Percentiles rank a stretch among this genome's conserved stretches.
Conservation (phyloP, 208 protist genomes). For the Trypanosoma melophagium region DNA sequence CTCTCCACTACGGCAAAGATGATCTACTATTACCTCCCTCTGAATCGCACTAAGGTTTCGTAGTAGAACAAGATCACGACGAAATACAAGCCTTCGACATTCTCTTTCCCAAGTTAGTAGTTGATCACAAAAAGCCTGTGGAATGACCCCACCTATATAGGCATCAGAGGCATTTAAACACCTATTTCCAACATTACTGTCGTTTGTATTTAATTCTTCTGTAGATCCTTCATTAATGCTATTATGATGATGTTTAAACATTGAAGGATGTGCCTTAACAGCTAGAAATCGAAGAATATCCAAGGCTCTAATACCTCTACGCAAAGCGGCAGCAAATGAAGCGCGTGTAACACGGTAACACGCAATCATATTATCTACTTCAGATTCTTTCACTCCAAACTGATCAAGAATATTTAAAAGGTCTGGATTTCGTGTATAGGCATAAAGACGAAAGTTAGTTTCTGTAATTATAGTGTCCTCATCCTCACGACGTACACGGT, state of each 20-base stretch:
- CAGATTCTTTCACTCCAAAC: constrained; percentile 74
- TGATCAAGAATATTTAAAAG: constrained; percentile 81
- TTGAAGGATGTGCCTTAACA: constrained; percentile 84
- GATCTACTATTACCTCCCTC: constrained; percentile 41
- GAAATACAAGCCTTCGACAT: constrained; percentile 78
- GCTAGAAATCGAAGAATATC: constrained; percentile 86
- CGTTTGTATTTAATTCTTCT: not conserved
- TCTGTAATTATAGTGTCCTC: constrained; percentile 91
- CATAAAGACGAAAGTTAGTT: constrained; percentile 90
- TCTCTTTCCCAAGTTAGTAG: constrained; percentile 88
- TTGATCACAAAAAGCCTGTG: constrained; percentile 88
- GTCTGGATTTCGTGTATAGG: constrained; percentile 74
- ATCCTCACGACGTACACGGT: constrained; percentile 69
- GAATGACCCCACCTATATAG: constrained; percentile 42
- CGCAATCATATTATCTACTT: constrained; percentile 59
- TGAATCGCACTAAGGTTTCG: constrained; percentile 61
- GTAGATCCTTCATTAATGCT: not conserved
- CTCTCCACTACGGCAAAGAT: constrained; percentile 52
- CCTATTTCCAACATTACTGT: not conserved
- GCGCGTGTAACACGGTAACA: constrained; percentile 84
- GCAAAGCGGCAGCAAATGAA: constrained; percentile 73
- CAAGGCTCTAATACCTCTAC: constrained; percentile 65
- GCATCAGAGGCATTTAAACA: constrained; percentile 11
- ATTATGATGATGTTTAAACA: constrained; percentile 51
- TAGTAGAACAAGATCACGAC: constrained; percentile 67